Percentiles rank a stretch among this genome's conserved stretches.
Evolutionary conservation across 768 basidiomycete genomes (phyloP).

Genomic region (Boletus vermiculosoides): DNA sequence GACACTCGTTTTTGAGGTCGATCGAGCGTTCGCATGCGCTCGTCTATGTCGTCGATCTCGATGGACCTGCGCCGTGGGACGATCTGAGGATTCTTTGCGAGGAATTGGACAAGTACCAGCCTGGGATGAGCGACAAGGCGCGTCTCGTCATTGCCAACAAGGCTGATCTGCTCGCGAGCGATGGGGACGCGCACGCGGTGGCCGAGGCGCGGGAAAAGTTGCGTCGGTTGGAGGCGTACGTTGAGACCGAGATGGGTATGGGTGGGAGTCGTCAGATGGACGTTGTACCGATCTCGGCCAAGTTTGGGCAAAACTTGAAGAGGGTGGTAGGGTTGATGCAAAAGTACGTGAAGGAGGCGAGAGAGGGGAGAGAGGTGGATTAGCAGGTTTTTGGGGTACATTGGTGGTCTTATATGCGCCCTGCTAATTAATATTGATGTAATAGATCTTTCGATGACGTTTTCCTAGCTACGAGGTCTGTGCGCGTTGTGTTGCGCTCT

Average conservation of each 20-base stretch:
- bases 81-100: conserved; percentile 69
- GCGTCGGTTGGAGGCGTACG: conserved; percentile 53
- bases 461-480: background rate
- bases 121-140: conserved; percentile 73
- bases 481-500: background rate
- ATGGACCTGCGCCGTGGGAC: conserved; percentile 68
- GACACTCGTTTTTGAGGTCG: conserved; percentile 89
- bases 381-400: background rate
- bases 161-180: conserved; percentile 73
- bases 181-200: conserved; percentile 47
- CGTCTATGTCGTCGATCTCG: conserved; percentile 90
- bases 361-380: conserved; percentile 9
- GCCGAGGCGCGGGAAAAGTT: conserved; percentile 58
- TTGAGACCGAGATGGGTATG: conserved; percentile 43
- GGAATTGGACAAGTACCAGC: conserved; percentile 83
- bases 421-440: background rate
- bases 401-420: background rate
- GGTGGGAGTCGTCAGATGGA: conserved; percentile 41
- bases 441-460: background rate
- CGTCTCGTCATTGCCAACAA: conserved; percentile 92
- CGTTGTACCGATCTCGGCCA: conserved; percentile 82
- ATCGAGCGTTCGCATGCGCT: conserved; percentile 91
- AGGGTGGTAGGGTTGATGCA: conserved; percentile 69
- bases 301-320: conserved; percentile 77
- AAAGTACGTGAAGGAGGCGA: conserved; percentile 57